phyloP scores from a whole-genome alignment of 2,329 filamentous ascomycete genomes.

The Talaromyces sp. region DNA sequence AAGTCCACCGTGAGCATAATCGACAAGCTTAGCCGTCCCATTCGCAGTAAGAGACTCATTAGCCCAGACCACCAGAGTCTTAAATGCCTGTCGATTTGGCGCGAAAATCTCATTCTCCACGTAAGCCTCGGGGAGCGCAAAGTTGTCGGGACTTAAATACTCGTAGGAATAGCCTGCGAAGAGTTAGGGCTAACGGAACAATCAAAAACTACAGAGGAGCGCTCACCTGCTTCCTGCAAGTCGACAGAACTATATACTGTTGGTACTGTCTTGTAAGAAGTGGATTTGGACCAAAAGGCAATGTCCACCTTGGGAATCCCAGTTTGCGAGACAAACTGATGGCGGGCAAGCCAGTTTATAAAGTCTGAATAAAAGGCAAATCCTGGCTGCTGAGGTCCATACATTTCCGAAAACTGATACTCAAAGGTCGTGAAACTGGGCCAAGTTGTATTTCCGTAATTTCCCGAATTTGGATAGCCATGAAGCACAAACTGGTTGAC shows the following conservation, averaged over 20 bases:
- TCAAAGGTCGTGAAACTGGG: slow-evolving; percentile 43
- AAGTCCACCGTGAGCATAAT: slow-evolving; percentile 35
- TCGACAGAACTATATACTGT: slow-evolving; percentile 18
- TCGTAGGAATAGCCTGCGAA: slow-evolving; percentile 37
- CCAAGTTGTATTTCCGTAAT: slow-evolving; percentile 47
- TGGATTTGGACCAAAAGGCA: slow-evolving; percentile 33
- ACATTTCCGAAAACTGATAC: slow-evolving; percentile 39
- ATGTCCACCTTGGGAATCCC: slow-evolving; percentile 40
- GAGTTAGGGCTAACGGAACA: neutral
- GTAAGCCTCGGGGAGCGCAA: slow-evolving; percentile 33
- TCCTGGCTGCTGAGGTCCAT: slow-evolving; percentile 35
- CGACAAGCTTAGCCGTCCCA: slow-evolving; percentile 28
- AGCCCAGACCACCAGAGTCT: slow-evolving; percentile 36
- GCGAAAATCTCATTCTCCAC: slow-evolving; percentile 36
- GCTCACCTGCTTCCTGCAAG: slow-evolving; percentile 15
- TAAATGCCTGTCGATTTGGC: slow-evolving; percentile 36
- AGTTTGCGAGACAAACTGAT: slow-evolving; percentile 33
- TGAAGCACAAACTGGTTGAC: slow-evolving; percentile 45
- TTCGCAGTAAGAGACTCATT: slow-evolving; percentile 33
- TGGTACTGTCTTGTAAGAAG: neutral
- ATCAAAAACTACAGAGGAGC: slow-evolving; percentile 3
- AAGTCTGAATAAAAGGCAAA: slow-evolving; percentile 36
- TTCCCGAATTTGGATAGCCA: slow-evolving; percentile 36
- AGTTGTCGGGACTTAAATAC: slow-evolving; percentile 44
- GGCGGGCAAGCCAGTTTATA: slow-evolving; percentile 34